These are phyloP conservation scores for Claviceps arundinis DNA, from an alignment of 2,329 filamentous ascomycete species.

Conservation along the genomic window DNA sequence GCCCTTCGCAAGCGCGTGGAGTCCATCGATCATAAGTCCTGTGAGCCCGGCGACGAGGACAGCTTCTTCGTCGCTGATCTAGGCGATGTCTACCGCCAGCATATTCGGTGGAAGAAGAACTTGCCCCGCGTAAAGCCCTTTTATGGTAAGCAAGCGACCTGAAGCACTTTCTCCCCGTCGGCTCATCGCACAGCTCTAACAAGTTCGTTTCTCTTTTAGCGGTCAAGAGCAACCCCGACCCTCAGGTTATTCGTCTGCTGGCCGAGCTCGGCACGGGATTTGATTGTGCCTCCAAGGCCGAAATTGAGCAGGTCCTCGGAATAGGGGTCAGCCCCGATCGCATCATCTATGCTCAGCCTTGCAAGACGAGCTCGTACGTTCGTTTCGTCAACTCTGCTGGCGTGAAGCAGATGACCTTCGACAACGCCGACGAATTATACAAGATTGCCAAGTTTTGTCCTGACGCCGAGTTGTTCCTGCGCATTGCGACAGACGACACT, in stretches of 20 bases:
- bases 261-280: slow-evolving; percentile 85
- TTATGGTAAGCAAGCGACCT: slow-evolving; percentile 52
- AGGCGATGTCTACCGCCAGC: slow-evolving; percentile 96
- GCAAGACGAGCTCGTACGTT: slow-evolving; percentile 98
- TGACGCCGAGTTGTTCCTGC: slow-evolving; percentile 78
- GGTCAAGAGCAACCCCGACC: slow-evolving; percentile 97
- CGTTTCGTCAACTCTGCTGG: slow-evolving; percentile 73
- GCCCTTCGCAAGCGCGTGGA: slow-evolving; percentile 78
- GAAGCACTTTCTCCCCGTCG: background rate
- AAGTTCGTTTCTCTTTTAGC: slow-evolving; percentile 36
- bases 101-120: slow-evolving; percentile 94
- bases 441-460: slow-evolving; percentile 93
- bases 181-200: background rate
- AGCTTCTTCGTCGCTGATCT: slow-evolving; percentile 97
- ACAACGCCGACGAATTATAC: slow-evolving; percentile 94
- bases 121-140: slow-evolving; percentile 88
- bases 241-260: slow-evolving; percentile 76
- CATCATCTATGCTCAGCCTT: slow-evolving; percentile 98
- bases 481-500: slow-evolving; percentile 93
- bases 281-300: slow-evolving; percentile 93
- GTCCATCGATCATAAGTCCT: slow-evolving; percentile 72
- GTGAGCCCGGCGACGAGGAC: slow-evolving; percentile 87
- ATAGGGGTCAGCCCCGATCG: slow-evolving; percentile 75
- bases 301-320: slow-evolving; percentile 83
- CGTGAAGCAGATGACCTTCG: slow-evolving; percentile 98